A percentile compares a stretch with the other conserved stretches of the same genome.
These are phyloP conservation scores for Trichoderma harzianum DNA, from an alignment of 2,329 filamentous ascomycete genomes.

Conservation along the genomic window DNA sequence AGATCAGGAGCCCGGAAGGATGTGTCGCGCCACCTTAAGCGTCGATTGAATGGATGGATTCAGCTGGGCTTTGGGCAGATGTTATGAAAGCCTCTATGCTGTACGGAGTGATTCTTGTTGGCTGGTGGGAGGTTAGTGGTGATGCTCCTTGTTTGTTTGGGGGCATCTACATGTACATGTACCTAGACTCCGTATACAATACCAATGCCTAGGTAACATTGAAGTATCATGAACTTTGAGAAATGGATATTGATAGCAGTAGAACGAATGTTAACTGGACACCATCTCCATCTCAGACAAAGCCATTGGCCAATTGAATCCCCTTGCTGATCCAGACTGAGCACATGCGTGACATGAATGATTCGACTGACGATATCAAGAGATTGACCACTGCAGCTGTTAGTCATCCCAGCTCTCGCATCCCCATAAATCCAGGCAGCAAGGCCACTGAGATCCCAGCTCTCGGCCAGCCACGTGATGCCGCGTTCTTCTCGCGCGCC, in stretches of 20 bases:
- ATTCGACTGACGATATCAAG: background rate
- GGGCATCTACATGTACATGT: background rate
- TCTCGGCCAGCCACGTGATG: constrained; percentile 24
- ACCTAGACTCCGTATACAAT: background rate
- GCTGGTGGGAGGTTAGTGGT: background rate
- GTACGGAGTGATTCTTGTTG: too few species aligned
- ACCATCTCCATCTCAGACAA: background rate
- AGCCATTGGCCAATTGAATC: background rate
- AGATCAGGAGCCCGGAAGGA: background rate
- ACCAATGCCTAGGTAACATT: background rate
- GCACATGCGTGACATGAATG: background rate
- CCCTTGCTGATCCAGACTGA: background rate
- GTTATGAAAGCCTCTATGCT: too few species aligned
- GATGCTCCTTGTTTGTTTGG: background rate
- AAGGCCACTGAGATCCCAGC: background rate
- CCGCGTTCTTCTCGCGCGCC: constrained; percentile 25
- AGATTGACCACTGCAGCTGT: background rate
- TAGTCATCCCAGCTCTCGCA: background rate
- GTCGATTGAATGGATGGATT: background rate
- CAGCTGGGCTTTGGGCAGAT: too few species aligned
- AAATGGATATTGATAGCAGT: background rate
- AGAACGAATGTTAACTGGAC: background rate
- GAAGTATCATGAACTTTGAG: background rate
- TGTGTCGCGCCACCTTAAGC: background rate
- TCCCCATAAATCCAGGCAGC: constrained; percentile 17